phyloP scores from a whole-genome alignment of 1,139 yeast genomes.

The Debaryomyces subglobosus region DNA sequence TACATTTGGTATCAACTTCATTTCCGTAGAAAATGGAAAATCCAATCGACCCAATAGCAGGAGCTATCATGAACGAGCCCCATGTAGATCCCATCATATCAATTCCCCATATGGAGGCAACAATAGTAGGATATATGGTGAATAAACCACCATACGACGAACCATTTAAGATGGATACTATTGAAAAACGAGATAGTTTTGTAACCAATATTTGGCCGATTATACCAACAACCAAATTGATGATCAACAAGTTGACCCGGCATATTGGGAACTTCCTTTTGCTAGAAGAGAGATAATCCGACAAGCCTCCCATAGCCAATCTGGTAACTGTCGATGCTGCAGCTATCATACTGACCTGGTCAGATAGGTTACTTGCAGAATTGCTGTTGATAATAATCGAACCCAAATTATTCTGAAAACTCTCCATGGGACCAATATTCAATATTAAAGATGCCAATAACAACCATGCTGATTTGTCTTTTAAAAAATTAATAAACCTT shows the following conservation, averaged over 20 bases:
- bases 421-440: conserved; percentile 83
- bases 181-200: conserved; percentile 5
- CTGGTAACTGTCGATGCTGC: conserved; percentile 49
- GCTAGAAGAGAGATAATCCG: conserved; percentile 53
- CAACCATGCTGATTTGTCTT: conserved; percentile 67
- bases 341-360: conserved; percentile 45
- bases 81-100: conserved; percentile 90
- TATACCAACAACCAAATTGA: conserved; percentile 45
- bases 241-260: conserved; percentile 48
- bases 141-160: conserved; percentile 81
- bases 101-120: conserved; percentile 86
- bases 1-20: conserved; percentile 53
- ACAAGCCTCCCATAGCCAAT: conserved; percentile 62
- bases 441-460: conserved; percentile 65
- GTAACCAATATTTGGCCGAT: conserved; percentile 37
- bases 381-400: conserved; percentile 56
- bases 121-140: conserved; percentile 81
- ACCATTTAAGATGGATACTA: conserved; percentile 62
- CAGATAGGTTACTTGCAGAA: conserved; percentile 34
- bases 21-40: conserved; percentile 76
- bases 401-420: conserved; percentile 85
- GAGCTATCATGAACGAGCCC: conserved; percentile 90
- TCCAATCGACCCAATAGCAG: conserved; percentile 79
- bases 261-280: conserved; percentile 30
- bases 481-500: conserved; percentile 54